Conservation (phyloP, 164 flowering plant genomes). For the Taxillus chinensis region DNA sequence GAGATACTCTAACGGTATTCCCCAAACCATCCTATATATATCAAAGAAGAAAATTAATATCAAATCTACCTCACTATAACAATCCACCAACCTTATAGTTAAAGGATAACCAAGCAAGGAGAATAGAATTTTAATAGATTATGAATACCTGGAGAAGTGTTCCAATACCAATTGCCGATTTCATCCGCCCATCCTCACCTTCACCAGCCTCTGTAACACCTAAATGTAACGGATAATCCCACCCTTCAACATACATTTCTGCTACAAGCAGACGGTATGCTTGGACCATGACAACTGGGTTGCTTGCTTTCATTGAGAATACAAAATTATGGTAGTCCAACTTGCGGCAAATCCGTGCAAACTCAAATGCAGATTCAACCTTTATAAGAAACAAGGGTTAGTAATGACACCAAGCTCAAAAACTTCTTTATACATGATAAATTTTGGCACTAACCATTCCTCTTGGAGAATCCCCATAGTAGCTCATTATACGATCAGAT, state of each 20-base stretch:
- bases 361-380: constrained; percentile 99
- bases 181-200: constrained; percentile 99
- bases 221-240: constrained; percentile 96
- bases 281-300: constrained; percentile 94
- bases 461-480: constrained; percentile 95
- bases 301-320: constrained; percentile 99
- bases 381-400: constrained; percentile 17
- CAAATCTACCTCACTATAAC: too few relatives aligned
- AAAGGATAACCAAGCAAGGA: background rate
- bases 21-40: constrained; percentile 86
- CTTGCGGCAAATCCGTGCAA: constrained; percentile 91
- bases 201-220: constrained; percentile 99
- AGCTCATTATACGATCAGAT: constrained; percentile 98
- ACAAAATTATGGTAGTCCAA: constrained; percentile 90
- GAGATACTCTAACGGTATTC: constrained; percentile 93
- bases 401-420: background rate
- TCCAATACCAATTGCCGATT: constrained; percentile 98
- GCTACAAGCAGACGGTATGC: constrained; percentile 92
- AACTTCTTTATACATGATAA: constrained; percentile 5
- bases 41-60: background rate
- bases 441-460: constrained; percentile 63
- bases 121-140: background rate
- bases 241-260: constrained; percentile 93
- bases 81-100: background rate
- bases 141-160: constrained; percentile 82